Base-by-base conservation (phyloP, 129 eudicot species). In the Arctium minus region DNA sequence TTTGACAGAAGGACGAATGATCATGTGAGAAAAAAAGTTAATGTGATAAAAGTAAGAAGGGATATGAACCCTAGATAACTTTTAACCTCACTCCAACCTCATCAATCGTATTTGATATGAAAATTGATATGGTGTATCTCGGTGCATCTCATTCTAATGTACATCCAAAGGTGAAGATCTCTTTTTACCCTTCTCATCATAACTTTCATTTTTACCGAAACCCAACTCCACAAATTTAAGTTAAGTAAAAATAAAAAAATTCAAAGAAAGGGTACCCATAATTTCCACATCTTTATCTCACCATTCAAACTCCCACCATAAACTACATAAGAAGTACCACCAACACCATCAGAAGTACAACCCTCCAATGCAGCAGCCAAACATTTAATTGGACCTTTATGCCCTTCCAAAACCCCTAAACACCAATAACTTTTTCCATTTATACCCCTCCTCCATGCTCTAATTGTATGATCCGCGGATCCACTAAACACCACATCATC, bases 241-340 rank as follows among this genome's bases (percentile, higher is more conserved):
- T 13, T 5, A 39, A 84, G 1, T n/a, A 62, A 82, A 8, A 31
- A 31, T 27, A 40, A 48, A 38, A 83, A 73, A 68, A 42, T 38
- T 75, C 67, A 85, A 74, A 82, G 72, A 22, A 77, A 79, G 10
- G 98, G 98, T 72, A 91, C 91, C 88, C 89, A 89, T 30, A 91
- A 73, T 77, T 83, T 71, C 99, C 99, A 95, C 30, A 91, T 53
- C 86, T 90, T 92, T 29, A 91, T 80, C 80, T 95, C 97, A 87
- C 86, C 85, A 86, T 90, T 97, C 93, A 95, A 88, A 75, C 99
- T 87, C 42, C 97, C 99, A 89, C 97, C 91, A 46, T 89, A 93
- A 50, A 95, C 89, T n/a, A 69, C 70, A 86, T 78, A 86, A 86
- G 80, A 77, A 10, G 83, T 86, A 74, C 86, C 89, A 82, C 76